These are phyloP conservation scores for Entomortierella parvispora DNA, from an alignment of 192 early-diverging fungal species.

Conservation along the genomic window DNA sequence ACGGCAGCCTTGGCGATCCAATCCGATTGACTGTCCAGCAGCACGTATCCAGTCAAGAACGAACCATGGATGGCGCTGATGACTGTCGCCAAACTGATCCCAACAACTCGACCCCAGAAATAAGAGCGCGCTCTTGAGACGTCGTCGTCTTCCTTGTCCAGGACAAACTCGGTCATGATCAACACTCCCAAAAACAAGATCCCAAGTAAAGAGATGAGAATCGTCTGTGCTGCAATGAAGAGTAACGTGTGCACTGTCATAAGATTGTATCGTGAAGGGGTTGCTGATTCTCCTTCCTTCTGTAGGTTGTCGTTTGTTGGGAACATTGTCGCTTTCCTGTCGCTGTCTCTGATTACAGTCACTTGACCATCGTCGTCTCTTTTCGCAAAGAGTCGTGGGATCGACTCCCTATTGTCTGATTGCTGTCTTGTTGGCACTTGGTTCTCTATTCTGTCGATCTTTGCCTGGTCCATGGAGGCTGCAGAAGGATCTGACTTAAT, in stretches of 20 bases:
- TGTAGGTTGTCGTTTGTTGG: background rate
- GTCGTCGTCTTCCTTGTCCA: slow-evolving; percentile 39
- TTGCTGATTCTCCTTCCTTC: background rate
- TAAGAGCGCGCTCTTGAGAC: slow-evolving; percentile 1
- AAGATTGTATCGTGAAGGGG: slow-evolving; percentile 21
- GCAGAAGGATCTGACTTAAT: too few relatives aligned
- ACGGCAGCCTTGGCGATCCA: slow-evolving; percentile 48
- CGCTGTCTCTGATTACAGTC: too few relatives aligned
- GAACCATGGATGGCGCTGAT: slow-evolving; percentile 37
- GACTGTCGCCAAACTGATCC: slow-evolving; percentile 24
- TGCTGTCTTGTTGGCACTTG: too few relatives aligned
- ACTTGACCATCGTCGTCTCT: too few relatives aligned
- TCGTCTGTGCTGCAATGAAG: slow-evolving; percentile 7
- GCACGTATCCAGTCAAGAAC: slow-evolving; percentile 39
- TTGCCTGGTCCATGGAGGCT: too few relatives aligned
- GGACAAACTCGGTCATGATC: slow-evolving; percentile 42
- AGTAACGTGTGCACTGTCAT: slow-evolving; percentile 14
- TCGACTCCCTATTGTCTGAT: too few relatives aligned
- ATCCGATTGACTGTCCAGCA: slow-evolving; percentile 39
- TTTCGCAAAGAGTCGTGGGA: too few relatives aligned
- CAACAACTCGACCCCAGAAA: slow-evolving; percentile 34
- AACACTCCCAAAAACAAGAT: slow-evolving; percentile 36
- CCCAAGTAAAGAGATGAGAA: slow-evolving; percentile 16
- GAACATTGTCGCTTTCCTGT: background rate
- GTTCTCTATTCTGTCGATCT: too few relatives aligned